These are phyloP conservation scores for Rostrohypoxylon terebratum DNA, from an alignment of 495 filamentous ascomycete genomes.

Conservation along the genomic window DNA sequence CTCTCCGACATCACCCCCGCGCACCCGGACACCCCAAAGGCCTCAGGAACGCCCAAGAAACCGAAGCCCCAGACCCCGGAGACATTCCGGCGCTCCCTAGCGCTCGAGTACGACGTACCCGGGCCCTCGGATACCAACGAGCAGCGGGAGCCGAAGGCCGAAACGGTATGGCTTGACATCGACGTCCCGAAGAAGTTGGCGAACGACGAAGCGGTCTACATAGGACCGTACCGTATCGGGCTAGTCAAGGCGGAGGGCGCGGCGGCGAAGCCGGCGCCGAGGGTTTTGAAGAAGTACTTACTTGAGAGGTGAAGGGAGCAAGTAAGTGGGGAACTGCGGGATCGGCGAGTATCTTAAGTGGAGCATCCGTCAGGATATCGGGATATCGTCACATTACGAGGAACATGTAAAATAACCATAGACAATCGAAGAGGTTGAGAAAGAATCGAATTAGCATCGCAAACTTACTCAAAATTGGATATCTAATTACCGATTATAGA, in stretches of 20 bases:
- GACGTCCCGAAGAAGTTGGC: slow-evolving; percentile 2
- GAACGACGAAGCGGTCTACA: slow-evolving; percentile 14
- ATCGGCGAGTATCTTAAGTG: too few relatives aligned
- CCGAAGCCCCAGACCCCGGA: too few relatives aligned
- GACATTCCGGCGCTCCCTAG: too few relatives aligned
- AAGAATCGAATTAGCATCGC: too few relatives aligned
- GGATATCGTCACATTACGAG: not conserved
- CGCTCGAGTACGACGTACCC: too few relatives aligned
- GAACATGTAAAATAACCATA: not conserved
- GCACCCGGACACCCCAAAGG: not conserved
- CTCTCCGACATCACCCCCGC: slow-evolving; percentile 32
- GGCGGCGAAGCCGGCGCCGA: slow-evolving; percentile 27
- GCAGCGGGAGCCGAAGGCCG: not conserved
- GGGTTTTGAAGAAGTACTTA: slow-evolving; percentile 38
- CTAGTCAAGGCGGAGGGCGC: slow-evolving; percentile 53
- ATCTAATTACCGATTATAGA: not conserved
- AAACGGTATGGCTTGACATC: slow-evolving; percentile 1
- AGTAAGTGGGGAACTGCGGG: not conserved
- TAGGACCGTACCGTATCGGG: slow-evolving; percentile 43
- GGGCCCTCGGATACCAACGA: too few relatives aligned
- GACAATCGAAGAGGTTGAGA: too few relatives aligned
- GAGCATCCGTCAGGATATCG: too few relatives aligned
- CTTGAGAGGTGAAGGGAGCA: not conserved
- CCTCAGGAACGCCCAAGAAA: too few relatives aligned
- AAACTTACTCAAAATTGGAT: not conserved